Conservation (phyloP, 192 early-diverging fungal genomes). For the Podila epigama region DNA sequence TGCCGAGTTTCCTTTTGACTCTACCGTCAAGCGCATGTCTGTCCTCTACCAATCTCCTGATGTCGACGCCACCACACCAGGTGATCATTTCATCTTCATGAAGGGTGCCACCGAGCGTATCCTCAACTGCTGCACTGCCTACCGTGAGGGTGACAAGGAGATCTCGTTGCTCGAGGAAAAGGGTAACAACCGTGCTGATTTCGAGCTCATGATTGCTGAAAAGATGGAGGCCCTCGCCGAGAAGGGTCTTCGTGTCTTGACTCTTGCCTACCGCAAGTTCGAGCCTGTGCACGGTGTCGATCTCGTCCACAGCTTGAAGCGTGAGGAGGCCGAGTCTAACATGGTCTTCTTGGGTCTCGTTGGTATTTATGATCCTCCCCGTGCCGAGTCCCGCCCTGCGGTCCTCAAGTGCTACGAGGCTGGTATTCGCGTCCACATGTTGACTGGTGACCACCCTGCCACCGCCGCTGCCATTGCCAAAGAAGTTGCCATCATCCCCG, state of each 20-base stretch:
- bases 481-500: constrained; percentile 81
- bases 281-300: constrained; percentile 39
- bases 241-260: constrained; percentile 73
- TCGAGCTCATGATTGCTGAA: constrained; percentile 70
- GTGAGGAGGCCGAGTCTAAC: constrained; percentile 72
- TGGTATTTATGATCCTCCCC: constrained; percentile 94
- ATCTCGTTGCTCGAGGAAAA: no score
- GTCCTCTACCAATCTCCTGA: constrained; percentile 64
- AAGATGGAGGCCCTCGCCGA: constrained; percentile 59
- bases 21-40: constrained; percentile 90
- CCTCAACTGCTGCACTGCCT: constrained; percentile 68
- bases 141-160: constrained; percentile 52
- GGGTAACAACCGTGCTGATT: constrained; percentile 71
- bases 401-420: constrained; percentile 85
- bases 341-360: constrained; percentile 88
- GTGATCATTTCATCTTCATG: constrained; percentile 67
- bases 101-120: constrained; percentile 96
- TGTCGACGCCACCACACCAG: neutral
- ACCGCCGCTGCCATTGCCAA: constrained; percentile 93
- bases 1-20: constrained; percentile 78
- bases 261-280: constrained; percentile 72
- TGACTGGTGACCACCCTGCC: constrained; percentile 91
- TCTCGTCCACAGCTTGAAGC: constrained; percentile 60
- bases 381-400: constrained; percentile 69
- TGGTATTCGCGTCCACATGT: constrained; percentile 95